Evolutionary conservation across 148 eudicot species (phyloP).

Genomic region (Persicaria maculosa): DNA sequence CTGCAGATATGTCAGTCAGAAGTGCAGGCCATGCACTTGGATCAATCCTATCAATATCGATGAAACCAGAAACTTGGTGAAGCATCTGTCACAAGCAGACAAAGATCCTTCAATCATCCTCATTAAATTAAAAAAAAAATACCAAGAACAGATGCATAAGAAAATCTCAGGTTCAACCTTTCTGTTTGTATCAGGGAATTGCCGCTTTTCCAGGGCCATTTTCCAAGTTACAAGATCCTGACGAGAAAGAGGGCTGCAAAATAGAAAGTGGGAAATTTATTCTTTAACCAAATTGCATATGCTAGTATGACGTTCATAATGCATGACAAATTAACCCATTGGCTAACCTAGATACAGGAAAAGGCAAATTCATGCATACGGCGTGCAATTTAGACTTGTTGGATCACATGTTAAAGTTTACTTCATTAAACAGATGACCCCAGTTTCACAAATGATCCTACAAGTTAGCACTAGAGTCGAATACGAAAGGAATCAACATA

Average conservation of each 20-base stretch:
- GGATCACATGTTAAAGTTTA: not conserved
- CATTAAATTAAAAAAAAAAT: conserved; percentile 5
- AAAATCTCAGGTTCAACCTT: conserved; percentile 37
- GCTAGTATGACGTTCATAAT: not conserved
- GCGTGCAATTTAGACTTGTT: not conserved
- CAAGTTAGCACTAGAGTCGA: not conserved
- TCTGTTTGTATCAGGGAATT: conserved; percentile 74
- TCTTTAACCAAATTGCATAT: not conserved
- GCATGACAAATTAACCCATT: not conserved
- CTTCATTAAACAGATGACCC: not conserved
- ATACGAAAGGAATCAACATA: not conserved
- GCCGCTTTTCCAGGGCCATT: conserved; percentile 81
- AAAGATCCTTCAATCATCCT: not conserved
- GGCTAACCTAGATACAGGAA: not conserved
- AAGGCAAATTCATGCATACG: not conserved
- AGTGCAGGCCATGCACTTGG: conserved; percentile 97
- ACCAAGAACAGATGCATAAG: not conserved
- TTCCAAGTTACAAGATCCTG: conserved; percentile 99
- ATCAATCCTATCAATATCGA: conserved; percentile 80
- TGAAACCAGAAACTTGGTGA: conserved; percentile 77
- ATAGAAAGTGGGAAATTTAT: conserved; percentile 10
- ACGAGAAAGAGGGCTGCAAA: conserved; percentile 81
- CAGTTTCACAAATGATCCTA: not conserved
- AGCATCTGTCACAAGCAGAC: conserved; percentile 40
- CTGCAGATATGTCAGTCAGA: conserved; percentile 73